Base-by-base conservation (phyloP, 805 yeast genomes). In the Barnettozyma wickerhamii region DNA sequence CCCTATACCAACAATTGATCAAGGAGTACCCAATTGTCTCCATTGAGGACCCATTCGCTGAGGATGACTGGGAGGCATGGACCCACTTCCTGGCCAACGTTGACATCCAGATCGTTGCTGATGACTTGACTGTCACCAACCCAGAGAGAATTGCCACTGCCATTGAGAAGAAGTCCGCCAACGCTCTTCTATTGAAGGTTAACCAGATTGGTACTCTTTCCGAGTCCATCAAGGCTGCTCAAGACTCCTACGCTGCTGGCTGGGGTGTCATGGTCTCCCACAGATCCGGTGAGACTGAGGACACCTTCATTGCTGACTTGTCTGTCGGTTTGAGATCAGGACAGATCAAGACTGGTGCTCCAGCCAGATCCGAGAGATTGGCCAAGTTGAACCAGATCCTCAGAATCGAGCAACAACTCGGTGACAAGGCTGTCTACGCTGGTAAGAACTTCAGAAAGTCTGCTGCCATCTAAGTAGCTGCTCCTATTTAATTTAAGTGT, bases 231-330 rank as follows among this genome's bases (percentile, higher is more conserved):
- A 78, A 88, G 71, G 97, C 98, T 64, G 97, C 98, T 63, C 73
- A 85, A 69, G 93, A 85, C 72, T 86, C 98, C 46, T 90, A 80
- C 75, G 82, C 80, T 53, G 97, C 96, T 53, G 88, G 88, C 66
- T 91, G 99, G 99, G 97, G 97, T 79, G 96, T 90, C 66, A 90
- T 91, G 97, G 98, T 93, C 62, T 90, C 97, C 64, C 99, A 91
- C 88, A 89, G 99, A 83, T 90, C 97, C 60, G 99, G 99, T 77
- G 99, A 91, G 81, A 90, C 97, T 57, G 99, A 93, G 78, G 99
- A 93, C 75, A 84, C 95, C 63, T 83, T 87, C 77, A 91, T 91
- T 71, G 98, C 99, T 65, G 98, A 91, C 74, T 80, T 91, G 68
- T 77, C 88, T 63, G 99, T 93, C 62, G 98, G 98, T 79, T 80